These are phyloP conservation scores for Xylaria grammica DNA, from an alignment of 495 filamentous ascomycete genomes.

Conservation along the genomic window DNA sequence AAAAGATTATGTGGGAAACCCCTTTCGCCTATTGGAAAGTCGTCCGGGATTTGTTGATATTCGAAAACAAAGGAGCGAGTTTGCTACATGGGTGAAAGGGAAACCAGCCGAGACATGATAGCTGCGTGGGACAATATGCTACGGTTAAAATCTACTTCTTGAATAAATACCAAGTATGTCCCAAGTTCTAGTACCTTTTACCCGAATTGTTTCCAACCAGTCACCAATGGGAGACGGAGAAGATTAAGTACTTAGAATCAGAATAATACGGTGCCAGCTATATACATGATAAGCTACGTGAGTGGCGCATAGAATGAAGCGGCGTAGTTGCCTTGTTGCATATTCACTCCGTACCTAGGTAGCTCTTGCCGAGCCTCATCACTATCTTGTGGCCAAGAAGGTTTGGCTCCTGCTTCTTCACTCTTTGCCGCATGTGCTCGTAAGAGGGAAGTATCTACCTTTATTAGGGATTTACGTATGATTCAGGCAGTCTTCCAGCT, in stretches of 20 bases:
- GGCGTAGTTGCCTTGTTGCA: too few species aligned
- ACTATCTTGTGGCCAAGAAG: not conserved
- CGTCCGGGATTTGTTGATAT: slow-evolving; percentile 57
- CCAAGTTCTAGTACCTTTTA: not conserved
- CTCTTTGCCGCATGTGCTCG: not conserved
- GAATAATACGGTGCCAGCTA: too few species aligned
- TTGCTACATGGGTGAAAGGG: slow-evolving; percentile 72
- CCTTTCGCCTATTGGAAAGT: slow-evolving; percentile 50
- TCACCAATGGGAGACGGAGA: too few species aligned
- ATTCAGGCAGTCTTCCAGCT: not conserved
- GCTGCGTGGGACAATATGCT: not conserved
- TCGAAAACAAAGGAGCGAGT: slow-evolving; percentile 75
- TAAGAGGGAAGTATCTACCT: not conserved
- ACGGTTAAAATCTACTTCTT: too few species aligned
- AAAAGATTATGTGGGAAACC: slow-evolving; percentile 59
- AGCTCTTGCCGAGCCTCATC: not conserved
- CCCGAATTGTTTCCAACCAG: not conserved
- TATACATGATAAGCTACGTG: too few species aligned
- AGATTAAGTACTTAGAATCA: too few species aligned
- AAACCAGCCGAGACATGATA: slow-evolving; percentile 9
- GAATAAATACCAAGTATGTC: not conserved
- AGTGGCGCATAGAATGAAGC: too few species aligned
- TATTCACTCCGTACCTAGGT: too few species aligned
- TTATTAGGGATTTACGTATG: not conserved
- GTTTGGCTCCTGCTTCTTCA: not conserved